Evolutionary conservation across 2,329 filamentous ascomycete species (phyloP), one percentile per base, ranked within the genome.

Genomic region (Trichoderma semiorbis): DNA sequence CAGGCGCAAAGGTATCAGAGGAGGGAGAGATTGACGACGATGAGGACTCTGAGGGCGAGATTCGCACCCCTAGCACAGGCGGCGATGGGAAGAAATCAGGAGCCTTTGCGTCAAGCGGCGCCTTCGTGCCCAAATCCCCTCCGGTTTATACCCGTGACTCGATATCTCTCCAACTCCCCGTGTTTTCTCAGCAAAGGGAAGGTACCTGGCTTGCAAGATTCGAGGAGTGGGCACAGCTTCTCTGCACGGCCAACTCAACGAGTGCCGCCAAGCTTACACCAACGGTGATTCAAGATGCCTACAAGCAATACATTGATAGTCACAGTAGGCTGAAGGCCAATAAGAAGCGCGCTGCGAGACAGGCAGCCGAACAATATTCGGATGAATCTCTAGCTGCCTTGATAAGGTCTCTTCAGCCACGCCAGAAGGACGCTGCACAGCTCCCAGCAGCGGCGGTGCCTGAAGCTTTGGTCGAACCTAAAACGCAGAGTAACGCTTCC

Each of bases 191-290:
- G 10, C 77, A 75, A 58, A 75, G 75, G 28, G 75, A 78, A 16
- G 79, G 79, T 11, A 78, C 79, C 5, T 83, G 81, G 81, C 72
- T 74, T n/a, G 74, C 74, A n/a, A 75, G 80, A 63, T 79, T 82
- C 69, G 76, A 78, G 63, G 78, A 79, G 65, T 83, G 81, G 81
- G 74, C 77, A 32, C 75, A 76, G 16, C 75, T 76, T 6, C 80
- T 83, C 47, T 77, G 74, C 64, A 60, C 71, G 3, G 72, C 72
- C 68, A 82, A 82, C 67, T 50, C 65, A 14, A 72, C 75, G 6
- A 72, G 74, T 21, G 57, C 74, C 32, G 43, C 72, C 28, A 69
- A 72, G 39, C 76, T 81, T 21, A 78, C 76, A 2, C 73, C 78
- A 7, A 60, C 34, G 1, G 43, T 80, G 32, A 71, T 75, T 7